Evolutionary conservation across 2,329 filamentous ascomycete genomes (phyloP).

Genomic region (Ophiocordyceps camponoti-leonardi): DNA sequence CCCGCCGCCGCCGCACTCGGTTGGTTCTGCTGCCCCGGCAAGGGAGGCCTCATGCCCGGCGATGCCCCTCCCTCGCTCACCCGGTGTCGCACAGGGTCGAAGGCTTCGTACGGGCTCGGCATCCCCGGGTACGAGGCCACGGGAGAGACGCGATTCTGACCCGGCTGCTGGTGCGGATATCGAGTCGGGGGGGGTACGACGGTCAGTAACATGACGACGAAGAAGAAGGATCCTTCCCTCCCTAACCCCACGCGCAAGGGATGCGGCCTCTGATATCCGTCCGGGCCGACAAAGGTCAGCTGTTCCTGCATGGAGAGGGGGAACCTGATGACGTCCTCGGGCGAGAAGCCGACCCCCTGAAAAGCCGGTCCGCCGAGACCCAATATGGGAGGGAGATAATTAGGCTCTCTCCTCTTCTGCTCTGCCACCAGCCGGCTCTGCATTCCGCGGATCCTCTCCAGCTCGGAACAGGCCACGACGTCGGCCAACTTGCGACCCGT

Average conservation of each 20-base stretch:
- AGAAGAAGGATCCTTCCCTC: conserved; percentile 45
- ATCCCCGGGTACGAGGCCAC: conserved; percentile 23
- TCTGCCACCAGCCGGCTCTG: conserved; percentile 39
- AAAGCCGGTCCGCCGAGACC: conserved; percentile 37
- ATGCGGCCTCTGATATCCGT: conserved; percentile 33
- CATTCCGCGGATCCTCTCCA: conserved; percentile 31
- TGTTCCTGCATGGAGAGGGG: conserved; percentile 35
- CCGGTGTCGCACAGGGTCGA: conserved; percentile 26
- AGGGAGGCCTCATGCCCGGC: no score
- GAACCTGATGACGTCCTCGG: conserved; percentile 34
- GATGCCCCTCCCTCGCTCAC: conserved; percentile 10
- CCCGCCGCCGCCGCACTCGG: no score
- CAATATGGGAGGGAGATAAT: conserved; percentile 48
- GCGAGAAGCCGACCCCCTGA: conserved; percentile 32
- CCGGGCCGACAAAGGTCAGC: conserved; percentile 32
- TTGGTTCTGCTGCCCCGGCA: no score
- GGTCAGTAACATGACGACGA: conserved; percentile 34
- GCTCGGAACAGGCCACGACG: conserved; percentile 32
- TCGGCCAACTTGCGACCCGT: conserved; percentile 35
- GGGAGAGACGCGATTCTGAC: conserved; percentile 22
- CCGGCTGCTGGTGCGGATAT: conserved; percentile 27
- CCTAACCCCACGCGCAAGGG: conserved; percentile 37
- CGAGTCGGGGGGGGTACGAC: conserved; percentile 11
- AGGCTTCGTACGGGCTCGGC: conserved; percentile 16
- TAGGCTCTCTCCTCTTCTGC: conserved; percentile 38